These are phyloP conservation scores for Ochromonas danica DNA, from an alignment of 108 stramenopile species.

Conservation along the genomic window DNA sequence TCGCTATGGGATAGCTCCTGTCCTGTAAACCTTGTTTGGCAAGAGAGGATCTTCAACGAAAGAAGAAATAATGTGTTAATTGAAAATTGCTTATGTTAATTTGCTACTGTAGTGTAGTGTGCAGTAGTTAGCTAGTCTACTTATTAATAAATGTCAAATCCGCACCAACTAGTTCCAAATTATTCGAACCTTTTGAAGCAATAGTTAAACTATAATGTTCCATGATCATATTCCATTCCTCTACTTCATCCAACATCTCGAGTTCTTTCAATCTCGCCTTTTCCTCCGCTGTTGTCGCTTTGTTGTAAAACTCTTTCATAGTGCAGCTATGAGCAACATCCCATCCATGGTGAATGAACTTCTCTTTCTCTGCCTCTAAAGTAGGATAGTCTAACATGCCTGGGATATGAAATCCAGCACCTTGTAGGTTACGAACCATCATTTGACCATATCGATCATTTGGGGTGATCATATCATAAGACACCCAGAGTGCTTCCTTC, in stretches of 20 bases:
- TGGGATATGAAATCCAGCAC: constrained; percentile 1
- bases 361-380: background rate
- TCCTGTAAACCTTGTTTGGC: no score
- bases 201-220: constrained; percentile 29
- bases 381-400: constrained; percentile 1
- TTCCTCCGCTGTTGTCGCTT: background rate
- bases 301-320: background rate
- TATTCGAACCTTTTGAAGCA: background rate
- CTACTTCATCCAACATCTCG: constrained; percentile 34
- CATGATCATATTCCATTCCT: constrained; percentile 38
- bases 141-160: no score
- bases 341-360: background rate
- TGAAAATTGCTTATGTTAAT: no score
- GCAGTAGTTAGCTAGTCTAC: no score
- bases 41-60: no score
- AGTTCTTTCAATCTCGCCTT: background rate
- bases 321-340: background rate
- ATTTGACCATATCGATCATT: constrained; percentile 21
- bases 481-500: constrained; percentile 21
- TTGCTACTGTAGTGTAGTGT: no score
- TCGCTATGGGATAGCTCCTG: no score
- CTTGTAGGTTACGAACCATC: background rate
- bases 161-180: no score
- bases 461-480: constrained; percentile 32
- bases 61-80: no score